Conservation (phyloP, 2,329 filamentous ascomycete species). For the Lecanosticta acicola region DNA sequence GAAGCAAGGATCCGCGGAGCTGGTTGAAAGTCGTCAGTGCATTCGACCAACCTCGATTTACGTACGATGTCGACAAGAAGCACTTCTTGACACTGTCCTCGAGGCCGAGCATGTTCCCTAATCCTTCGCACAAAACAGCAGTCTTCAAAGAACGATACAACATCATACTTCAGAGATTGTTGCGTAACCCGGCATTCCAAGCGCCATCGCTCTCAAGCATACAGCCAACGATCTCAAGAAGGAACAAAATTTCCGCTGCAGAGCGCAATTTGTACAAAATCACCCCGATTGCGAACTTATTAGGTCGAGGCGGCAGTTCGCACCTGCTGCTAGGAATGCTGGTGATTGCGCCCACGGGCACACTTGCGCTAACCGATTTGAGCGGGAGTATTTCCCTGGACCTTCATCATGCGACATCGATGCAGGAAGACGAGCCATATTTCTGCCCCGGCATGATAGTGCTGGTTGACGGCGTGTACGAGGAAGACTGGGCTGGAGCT, state of each 20-base stretch:
- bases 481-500: slow-evolving; percentile 73
- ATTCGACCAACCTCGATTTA: slow-evolving; percentile 74
- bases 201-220: slow-evolving; percentile 63
- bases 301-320: slow-evolving; percentile 73
- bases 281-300: slow-evolving; percentile 71
- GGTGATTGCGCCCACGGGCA: slow-evolving; percentile 72
- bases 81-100: slow-evolving; percentile 68
- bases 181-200: slow-evolving; percentile 91
- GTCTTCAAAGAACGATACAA: slow-evolving; percentile 88
- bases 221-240: slow-evolving; percentile 25
- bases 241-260: slow-evolving; percentile 47
- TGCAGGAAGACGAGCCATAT: slow-evolving; percentile 76
- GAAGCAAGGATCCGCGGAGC: slow-evolving; percentile 62
- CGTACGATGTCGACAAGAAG: slow-evolving; percentile 75
- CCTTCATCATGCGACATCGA: slow-evolving; percentile 69
- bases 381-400: slow-evolving; percentile 85
- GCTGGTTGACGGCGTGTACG: slow-evolving; percentile 90
- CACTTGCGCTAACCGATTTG: slow-evolving; percentile 75
- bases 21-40: slow-evolving; percentile 83
- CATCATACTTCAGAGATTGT: slow-evolving; percentile 81
- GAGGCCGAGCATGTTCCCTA: slow-evolving; percentile 54
- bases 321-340: slow-evolving; percentile 86
- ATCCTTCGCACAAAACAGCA: slow-evolving; percentile 72
- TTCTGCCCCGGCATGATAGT: slow-evolving; percentile 96
- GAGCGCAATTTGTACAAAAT: slow-evolving; percentile 72